Percentiles rank a stretch among this genome's conserved stretches.
Evolutionary conservation across 192 early-diverging fungal species (phyloP).

Genomic region (Coemansia javaensis): DNA sequence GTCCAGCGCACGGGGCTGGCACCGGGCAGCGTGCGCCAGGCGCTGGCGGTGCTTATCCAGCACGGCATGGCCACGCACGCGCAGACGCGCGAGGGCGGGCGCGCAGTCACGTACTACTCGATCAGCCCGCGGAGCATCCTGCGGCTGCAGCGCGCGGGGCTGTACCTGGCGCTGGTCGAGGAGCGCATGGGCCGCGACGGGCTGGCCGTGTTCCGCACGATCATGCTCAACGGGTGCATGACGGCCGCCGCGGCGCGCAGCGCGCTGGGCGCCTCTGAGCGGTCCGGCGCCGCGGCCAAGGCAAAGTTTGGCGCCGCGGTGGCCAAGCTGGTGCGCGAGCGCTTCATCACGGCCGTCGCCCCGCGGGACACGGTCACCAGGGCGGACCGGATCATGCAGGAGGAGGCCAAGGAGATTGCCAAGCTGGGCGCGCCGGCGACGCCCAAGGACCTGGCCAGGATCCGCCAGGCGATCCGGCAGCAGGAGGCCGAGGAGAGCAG

Average conservation of each 20-base stretch:
- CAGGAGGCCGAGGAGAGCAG: slow-evolving; percentile 51
- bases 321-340: slow-evolving; percentile 55
- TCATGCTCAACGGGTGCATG: slow-evolving; percentile 46
- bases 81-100: slow-evolving; percentile 54
- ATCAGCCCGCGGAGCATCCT: slow-evolving; percentile 54
- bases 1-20: slow-evolving; percentile 50
- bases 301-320: slow-evolving; percentile 19
- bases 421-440: slow-evolving; percentile 57
- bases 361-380: slow-evolving; percentile 58
- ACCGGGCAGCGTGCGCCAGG: slow-evolving; percentile 59
- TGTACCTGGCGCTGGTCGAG: slow-evolving; percentile 52
- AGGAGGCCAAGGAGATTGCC: slow-evolving; percentile 55
- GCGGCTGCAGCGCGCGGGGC: slow-evolving; percentile 54
- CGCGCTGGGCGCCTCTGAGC: slow-evolving; percentile 12
- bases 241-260: slow-evolving; percentile 24
- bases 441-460: slow-evolving; percentile 56
- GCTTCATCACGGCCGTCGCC: slow-evolving; percentile 57
- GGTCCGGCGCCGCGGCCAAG: slow-evolving; percentile 12
- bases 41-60: slow-evolving; percentile 79
- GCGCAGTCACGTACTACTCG: slow-evolving; percentile 68
- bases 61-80: slow-evolving; percentile 75
- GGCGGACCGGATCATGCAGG: slow-evolving; percentile 58
- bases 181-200: slow-evolving; percentile 60
- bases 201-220: slow-evolving; percentile 44
- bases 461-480: slow-evolving; percentile 47